Conservation (phyloP, 2,329 filamentous ascomycete species). For the Trematosphaeria pertusa region DNA sequence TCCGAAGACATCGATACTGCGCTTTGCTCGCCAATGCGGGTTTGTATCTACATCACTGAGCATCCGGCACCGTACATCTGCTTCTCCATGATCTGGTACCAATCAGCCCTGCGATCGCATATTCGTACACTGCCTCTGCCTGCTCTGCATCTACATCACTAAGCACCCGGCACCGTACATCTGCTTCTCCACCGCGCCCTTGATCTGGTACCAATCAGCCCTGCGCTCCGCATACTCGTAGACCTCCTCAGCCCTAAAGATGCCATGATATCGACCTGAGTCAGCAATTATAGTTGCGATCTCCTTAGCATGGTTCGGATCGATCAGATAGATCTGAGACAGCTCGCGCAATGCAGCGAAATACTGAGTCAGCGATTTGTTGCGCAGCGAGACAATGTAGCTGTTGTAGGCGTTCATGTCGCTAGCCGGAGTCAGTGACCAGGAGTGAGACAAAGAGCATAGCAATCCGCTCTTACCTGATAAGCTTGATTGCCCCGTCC, state of each 20-base stretch:
- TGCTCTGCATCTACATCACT: constrained; percentile 69
- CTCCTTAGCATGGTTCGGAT: constrained; percentile 85
- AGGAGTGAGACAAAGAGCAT: too few species aligned
- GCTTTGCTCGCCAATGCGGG: too few species aligned
- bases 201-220: constrained; percentile 94
- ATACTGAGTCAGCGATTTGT: constrained; percentile 84
- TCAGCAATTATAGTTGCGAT: constrained; percentile 96
- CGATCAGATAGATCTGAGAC: constrained; percentile 94
- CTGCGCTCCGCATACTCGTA: constrained; percentile 95
- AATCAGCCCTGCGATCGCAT: constrained; percentile 94
- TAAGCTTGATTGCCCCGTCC: constrained; percentile 87
- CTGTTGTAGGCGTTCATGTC: constrained; percentile 95
- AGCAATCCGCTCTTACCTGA: too few species aligned
- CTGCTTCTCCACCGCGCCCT: constrained; percentile 86
- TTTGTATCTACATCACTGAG: constrained; percentile 84
- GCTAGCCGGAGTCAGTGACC: constrained; percentile 55
- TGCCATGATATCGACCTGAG: constrained; percentile 84
- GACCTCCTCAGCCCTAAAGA: constrained; percentile 95
- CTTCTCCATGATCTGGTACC: constrained; percentile 94
- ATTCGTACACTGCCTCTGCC: constrained; percentile 80
- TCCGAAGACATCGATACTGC: too few species aligned
- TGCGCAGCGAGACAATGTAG: constrained; percentile 81
- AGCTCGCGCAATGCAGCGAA: constrained; percentile 91
- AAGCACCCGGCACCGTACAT: constrained; percentile 95
- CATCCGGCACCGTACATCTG: constrained; percentile 98